Percentiles rank a stretch among this genome's conserved stretches.
These are phyloP conservation scores for Suhomyces terraborum DNA, from an alignment of 1,139 yeast species.

Conservation along the genomic window DNA sequence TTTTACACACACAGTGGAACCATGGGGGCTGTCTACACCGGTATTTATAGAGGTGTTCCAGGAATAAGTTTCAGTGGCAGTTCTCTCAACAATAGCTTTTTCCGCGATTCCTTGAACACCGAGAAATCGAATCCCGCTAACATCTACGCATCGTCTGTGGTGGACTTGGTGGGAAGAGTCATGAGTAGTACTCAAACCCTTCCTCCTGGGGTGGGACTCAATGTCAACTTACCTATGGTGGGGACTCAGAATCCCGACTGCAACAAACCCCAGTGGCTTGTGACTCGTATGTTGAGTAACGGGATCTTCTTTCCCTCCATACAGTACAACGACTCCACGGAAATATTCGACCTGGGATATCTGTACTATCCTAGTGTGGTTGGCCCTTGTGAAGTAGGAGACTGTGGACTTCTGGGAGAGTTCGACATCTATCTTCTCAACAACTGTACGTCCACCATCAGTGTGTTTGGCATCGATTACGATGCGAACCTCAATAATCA, in stretches of 20 bases:
- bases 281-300: constrained; percentile 42
- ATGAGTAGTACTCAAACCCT: constrained; percentile 30
- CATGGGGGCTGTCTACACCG: constrained; percentile 44
- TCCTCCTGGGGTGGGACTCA: constrained; percentile 46
- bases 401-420: constrained; percentile 37
- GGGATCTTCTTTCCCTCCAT: constrained; percentile 33
- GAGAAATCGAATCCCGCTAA: constrained; percentile 37
- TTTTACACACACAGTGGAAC: constrained; percentile 46
- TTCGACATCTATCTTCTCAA: constrained; percentile 22
- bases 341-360: constrained; percentile 24
- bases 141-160: constrained; percentile 41
- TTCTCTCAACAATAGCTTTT: constrained; percentile 44
- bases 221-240: constrained; percentile 50
- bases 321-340: constrained; percentile 28
- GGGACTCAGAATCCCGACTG: constrained; percentile 34
- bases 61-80: constrained; percentile 44
- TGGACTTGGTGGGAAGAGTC: constrained; percentile 38
- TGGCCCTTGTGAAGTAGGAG: constrained; percentile 32
- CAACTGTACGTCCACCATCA: constrained; percentile 36
- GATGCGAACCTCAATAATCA: constrained; percentile 34
- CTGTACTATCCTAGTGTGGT: constrained; percentile 24
- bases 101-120: constrained; percentile 36
- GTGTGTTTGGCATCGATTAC: constrained; percentile 42
- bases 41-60: constrained; percentile 46
- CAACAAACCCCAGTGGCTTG: constrained; percentile 37